A percentile compares a stretch with the other conserved stretches of the same genome.
phyloP scores from a whole-genome alignment of 2,329 filamentous ascomycete species.

The Colletotrichum higginsianum region DNA sequence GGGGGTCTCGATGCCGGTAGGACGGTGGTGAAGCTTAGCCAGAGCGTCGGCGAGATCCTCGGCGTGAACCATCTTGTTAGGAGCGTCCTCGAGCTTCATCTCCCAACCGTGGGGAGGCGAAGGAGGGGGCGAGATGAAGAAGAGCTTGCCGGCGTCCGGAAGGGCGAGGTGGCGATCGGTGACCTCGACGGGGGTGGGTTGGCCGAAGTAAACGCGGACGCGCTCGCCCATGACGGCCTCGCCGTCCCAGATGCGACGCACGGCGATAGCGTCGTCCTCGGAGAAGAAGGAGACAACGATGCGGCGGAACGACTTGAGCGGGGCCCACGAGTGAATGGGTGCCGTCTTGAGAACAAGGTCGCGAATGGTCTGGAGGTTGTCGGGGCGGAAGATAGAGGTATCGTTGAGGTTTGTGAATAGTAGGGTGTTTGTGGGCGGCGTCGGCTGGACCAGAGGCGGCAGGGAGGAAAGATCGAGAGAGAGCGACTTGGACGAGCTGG shows the following conservation, averaged over 20 bases:
- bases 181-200: slow-evolving; percentile 69
- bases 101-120: slow-evolving; percentile 80
- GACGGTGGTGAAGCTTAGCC: slow-evolving; percentile 70
- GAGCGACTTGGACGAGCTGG: slow-evolving; percentile 65
- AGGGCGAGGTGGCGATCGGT: slow-evolving; percentile 74
- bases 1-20: slow-evolving; percentile 51
- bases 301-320: slow-evolving; percentile 85
- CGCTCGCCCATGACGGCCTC: slow-evolving; percentile 80
- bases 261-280: slow-evolving; percentile 77
- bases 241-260: slow-evolving; percentile 81
- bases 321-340: slow-evolving; percentile 82
- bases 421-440: slow-evolving; percentile 85
- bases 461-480: slow-evolving; percentile 82
- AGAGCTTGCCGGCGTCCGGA: slow-evolving; percentile 78
- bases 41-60: slow-evolving; percentile 78
- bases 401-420: slow-evolving; percentile 86
- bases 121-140: slow-evolving; percentile 80
- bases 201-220: slow-evolving; percentile 79
- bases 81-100: slow-evolving; percentile 76
- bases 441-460: slow-evolving; percentile 78
- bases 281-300: slow-evolving; percentile 86
- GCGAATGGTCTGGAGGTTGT: slow-evolving; percentile 82
- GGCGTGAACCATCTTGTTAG: slow-evolving; percentile 79
- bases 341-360: slow-evolving; percentile 79
- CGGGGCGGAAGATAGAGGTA: slow-evolving; percentile 79